A percentile compares a stretch with the other conserved stretches of the same genome.
Conservation (phyloP, 495 filamentous ascomycete genomes). For the Xylaria telfairii region DNA sequence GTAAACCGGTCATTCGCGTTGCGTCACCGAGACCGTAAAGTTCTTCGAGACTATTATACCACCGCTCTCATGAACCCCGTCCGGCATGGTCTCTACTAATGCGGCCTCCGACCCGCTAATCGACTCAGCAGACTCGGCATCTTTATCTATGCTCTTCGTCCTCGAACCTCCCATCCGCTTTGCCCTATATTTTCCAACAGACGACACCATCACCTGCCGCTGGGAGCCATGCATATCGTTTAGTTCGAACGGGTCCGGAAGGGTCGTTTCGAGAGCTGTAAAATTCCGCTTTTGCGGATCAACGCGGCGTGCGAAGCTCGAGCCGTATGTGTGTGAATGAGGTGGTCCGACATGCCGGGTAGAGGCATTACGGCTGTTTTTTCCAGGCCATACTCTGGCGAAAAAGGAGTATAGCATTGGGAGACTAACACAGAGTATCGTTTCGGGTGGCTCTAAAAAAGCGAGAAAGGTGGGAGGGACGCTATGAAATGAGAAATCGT, state of each 20-base stretch:
- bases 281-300: conserved; percentile 17
- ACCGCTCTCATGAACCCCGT: neutral
- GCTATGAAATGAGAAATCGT: conserved; percentile 26
- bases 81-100: conserved; percentile 1
- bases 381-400: neutral
- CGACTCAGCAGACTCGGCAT: conserved; percentile 11
- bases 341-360: neutral
- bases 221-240: conserved; percentile 16
- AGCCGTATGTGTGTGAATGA: conserved; percentile 13
- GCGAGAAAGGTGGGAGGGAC: conserved; percentile 22
- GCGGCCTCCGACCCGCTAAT: conserved; percentile 12
- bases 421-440: conserved; percentile 24
- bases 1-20: conserved; percentile 12
- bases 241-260: conserved; percentile 23
- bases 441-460: conserved; percentile 14
- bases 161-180: neutral
- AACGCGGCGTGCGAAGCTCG: conserved; percentile 10
- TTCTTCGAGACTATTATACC: conserved; percentile 24
- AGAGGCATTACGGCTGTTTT: neutral
- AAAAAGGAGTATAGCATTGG: conserved; percentile 24
- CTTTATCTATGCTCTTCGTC: conserved; percentile 5
- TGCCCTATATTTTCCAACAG: neutral
- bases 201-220: conserved; percentile 18
- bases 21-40: conserved; percentile 23
- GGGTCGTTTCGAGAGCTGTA: conserved; percentile 8